phyloP scores from a whole-genome alignment of 2,329 filamentous ascomycete species.

The Peltaster fructicola region DNA sequence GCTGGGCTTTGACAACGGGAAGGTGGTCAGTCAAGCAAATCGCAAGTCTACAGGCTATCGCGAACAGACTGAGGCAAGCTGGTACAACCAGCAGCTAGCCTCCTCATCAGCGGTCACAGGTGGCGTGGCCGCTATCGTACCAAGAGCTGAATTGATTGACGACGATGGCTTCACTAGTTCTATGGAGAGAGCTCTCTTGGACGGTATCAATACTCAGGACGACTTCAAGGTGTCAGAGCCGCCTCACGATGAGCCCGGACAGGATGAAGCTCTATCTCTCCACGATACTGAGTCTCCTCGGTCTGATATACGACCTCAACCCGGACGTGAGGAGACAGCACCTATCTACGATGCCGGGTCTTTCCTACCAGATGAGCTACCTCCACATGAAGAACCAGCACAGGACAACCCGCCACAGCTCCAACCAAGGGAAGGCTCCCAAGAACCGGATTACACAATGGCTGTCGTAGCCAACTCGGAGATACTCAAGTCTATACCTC shows the following conservation, averaged over 20 bases:
- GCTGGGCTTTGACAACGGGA: conserved; percentile 44
- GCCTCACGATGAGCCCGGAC: background rate
- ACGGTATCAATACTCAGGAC: conserved; percentile 1
- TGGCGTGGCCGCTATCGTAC: conserved; percentile 11
- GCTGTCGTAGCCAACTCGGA: conserved; percentile 16
- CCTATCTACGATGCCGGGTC: background rate
- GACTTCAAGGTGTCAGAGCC: conserved; percentile 5
- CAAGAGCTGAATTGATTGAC: conserved; percentile 14
- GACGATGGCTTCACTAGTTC: conserved; percentile 18
- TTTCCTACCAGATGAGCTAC: background rate
- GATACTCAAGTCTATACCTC: conserved; percentile 11
- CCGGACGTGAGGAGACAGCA: conserved; percentile 2
- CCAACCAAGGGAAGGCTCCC: conserved; percentile 14
- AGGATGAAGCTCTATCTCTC: conserved; percentile 2
- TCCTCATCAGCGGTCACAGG: conserved; percentile 1
- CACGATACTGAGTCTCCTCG: conserved; percentile 5
- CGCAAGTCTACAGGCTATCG: conserved; percentile 48
- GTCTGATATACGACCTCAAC: conserved; percentile 7
- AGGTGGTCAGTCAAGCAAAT: conserved; percentile 48
- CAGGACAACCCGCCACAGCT: background rate
- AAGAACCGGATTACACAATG: conserved; percentile 18
- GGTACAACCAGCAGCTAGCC: conserved; percentile 56
- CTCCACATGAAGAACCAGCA: background rate
- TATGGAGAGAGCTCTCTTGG: conserved; percentile 15
- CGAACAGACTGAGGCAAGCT: conserved; percentile 66